These are phyloP conservation scores for Nigrospora oryzae DNA, from an alignment of 2,329 filamentous ascomycete genomes.

Conservation along the genomic window DNA sequence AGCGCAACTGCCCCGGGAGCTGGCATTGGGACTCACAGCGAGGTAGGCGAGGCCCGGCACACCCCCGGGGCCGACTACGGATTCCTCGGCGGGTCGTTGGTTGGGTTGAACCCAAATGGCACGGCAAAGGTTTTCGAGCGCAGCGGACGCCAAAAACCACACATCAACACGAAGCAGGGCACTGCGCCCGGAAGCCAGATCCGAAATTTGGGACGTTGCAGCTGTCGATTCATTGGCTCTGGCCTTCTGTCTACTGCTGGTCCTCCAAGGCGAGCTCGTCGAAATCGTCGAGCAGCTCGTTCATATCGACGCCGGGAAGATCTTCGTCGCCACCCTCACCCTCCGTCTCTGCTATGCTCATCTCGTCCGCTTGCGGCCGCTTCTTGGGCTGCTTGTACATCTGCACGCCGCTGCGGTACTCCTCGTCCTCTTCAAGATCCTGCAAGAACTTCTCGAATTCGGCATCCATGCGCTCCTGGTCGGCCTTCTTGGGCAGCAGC, in stretches of 20 bases:
- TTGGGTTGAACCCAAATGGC: too few species aligned
- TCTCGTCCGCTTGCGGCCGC: slow-evolving; percentile 49
- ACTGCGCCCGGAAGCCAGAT: too few species aligned
- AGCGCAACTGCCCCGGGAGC: too few species aligned
- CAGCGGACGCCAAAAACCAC: too few species aligned
- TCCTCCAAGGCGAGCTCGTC: slow-evolving; percentile 75
- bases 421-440: slow-evolving; percentile 92
- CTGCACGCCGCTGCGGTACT: slow-evolving; percentile 74
- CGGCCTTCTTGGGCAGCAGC: slow-evolving; percentile 74
- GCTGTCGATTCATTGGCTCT: too few species aligned
- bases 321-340: slow-evolving; percentile 44
- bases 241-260: slow-evolving; percentile 12
- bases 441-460: slow-evolving; percentile 97
- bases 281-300: slow-evolving; percentile 85
- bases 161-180: too few species aligned
- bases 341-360: slow-evolving; percentile 58
- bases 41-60: too few species aligned
- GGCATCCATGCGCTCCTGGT: slow-evolving; percentile 79
- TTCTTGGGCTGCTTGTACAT: slow-evolving; percentile 67
- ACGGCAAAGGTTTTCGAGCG: too few species aligned
- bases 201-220: too few species aligned
- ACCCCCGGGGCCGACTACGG: too few species aligned
- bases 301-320: slow-evolving; percentile 64
- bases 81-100: too few species aligned
- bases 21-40: too few species aligned